Base-by-base conservation (phyloP, 164 flowering plant genomes). In the Vitis amurensis region DNA sequence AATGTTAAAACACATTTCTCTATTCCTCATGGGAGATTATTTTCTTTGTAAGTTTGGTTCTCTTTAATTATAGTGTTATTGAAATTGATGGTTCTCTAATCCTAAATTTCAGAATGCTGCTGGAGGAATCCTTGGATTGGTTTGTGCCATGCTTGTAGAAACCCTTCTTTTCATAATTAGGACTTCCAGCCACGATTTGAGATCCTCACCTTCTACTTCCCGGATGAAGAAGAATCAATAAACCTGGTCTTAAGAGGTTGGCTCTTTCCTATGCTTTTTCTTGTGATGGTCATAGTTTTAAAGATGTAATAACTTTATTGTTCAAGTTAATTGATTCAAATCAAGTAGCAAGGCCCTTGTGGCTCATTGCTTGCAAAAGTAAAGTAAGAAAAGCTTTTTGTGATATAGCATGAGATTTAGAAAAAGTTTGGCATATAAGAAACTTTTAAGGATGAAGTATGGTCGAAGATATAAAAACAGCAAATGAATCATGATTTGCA, bases 111-210 rank as follows among this genome's bases (percentile, higher is more conserved):
- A 94, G 98, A 89, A 80, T 78, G 93, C 93, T 77, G 95, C 97
- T 50, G 98, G 97, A 64, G 98, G 98, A 64, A 84, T 94, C 57
- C 82, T 91, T 66, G 98, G 98, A 55, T 74, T 94, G 78, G 92
- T 92, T 30, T 72, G 60, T 31, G 92, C 75, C 44, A 89, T 94
- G 97, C 92, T 94, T 55, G 73, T 94, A 50, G 98, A 94, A 71
- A 89, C 97, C n/a, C 82, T 89, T 81, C 88, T 91, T 61, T 92
- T 94, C 77, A 91, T 94, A 2, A 85, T 94, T 50, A 86, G 87
- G 77, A 69, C 82, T 44, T 82, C 91, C 3, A 70, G 63, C 69
- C 75, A 50, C 51, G 88, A 79, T 49, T 64, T 14, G 44, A 66
- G 58, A 49, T 66, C 85, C 17, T 56, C 78, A 2, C 37, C 85